phyloP scores from a whole-genome alignment of 768 basidiomycete genomes.

The Pisolithus marmoratus region DNA sequence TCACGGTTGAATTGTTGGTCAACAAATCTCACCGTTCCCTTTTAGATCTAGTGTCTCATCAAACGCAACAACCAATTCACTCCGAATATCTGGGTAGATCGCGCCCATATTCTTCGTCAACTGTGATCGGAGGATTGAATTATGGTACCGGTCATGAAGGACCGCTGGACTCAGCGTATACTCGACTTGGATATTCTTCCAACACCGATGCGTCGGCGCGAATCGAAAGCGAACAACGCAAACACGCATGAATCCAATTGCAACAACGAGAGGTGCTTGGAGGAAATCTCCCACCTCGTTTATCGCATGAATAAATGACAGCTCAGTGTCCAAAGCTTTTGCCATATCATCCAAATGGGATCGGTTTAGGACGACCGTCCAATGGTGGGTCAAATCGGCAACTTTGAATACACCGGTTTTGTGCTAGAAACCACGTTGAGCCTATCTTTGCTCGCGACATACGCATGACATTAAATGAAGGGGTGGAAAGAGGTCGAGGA shows the following conservation, averaged over 20 bases:
- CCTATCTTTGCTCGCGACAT: background rate
- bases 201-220: background rate
- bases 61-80: slow-evolving; percentile 40
- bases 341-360: background rate
- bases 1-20: no score
- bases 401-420: background rate
- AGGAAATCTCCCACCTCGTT: background rate
- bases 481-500: no score
- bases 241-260: background rate
- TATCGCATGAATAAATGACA: background rate
- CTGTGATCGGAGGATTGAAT: slow-evolving; percentile 20
- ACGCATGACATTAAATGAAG: no score
- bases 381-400: background rate
- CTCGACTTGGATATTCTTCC: background rate
- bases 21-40: slow-evolving; percentile 8
- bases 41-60: slow-evolving; percentile 28
- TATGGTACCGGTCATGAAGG: slow-evolving; percentile 25
- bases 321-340: background rate
- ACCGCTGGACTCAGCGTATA: background rate
- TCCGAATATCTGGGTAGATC: slow-evolving; percentile 36
- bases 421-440: background rate
- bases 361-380: background rate
- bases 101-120: slow-evolving; percentile 34
- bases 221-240: slow-evolving; percentile 6
- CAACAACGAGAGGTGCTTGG: background rate